Conservation (phyloP, 2,329 filamentous ascomycete genomes). For the Diaporthe sp. region DNA sequence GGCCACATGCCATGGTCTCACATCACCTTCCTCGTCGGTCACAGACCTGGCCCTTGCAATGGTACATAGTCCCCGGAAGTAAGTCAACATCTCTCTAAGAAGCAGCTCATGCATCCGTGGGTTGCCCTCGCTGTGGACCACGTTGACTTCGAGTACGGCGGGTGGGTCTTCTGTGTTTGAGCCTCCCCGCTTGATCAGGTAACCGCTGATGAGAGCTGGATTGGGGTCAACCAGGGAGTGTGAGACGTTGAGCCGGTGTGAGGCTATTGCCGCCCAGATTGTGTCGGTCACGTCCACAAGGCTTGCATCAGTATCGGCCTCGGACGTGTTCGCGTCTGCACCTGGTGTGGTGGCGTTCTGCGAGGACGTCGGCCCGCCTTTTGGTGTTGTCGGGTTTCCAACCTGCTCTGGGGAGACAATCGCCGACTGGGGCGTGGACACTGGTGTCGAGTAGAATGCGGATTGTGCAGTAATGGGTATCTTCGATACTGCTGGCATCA, state of each 20-base stretch:
- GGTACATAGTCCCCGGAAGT: constrained; percentile 76
- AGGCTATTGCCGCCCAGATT: constrained; percentile 78
- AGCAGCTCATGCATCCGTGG: constrained; percentile 70
- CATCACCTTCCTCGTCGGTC: constrained; percentile 66
- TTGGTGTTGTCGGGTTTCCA: constrained; percentile 61
- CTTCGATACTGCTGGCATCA: constrained; percentile 66
- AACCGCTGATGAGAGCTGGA: constrained; percentile 71
- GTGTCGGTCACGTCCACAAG: constrained; percentile 80
- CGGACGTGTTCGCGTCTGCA: constrained; percentile 54
- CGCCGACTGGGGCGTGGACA: constrained; percentile 72
- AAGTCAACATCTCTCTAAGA: constrained; percentile 75
- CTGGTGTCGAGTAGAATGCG: constrained; percentile 69
- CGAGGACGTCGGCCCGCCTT: constrained; percentile 47
- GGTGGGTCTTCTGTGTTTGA: constrained; percentile 67
- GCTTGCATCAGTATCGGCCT: constrained; percentile 68
- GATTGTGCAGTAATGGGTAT: constrained; percentile 56
- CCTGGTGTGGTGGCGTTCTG: constrained; percentile 58
- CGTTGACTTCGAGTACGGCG: constrained; percentile 71
- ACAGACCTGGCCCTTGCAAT: constrained; percentile 75
- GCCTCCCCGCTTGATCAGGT: constrained; percentile 73
- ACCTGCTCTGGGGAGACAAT: constrained; percentile 71
- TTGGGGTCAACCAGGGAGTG: constrained; percentile 64
- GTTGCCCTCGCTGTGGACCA: constrained; percentile 66
- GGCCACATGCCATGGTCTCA: constrained; percentile 83
- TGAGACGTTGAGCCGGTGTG: constrained; percentile 72